phyloP scores from a whole-genome alignment of 306 rosid species.

The Ziziphus jujuba region DNA sequence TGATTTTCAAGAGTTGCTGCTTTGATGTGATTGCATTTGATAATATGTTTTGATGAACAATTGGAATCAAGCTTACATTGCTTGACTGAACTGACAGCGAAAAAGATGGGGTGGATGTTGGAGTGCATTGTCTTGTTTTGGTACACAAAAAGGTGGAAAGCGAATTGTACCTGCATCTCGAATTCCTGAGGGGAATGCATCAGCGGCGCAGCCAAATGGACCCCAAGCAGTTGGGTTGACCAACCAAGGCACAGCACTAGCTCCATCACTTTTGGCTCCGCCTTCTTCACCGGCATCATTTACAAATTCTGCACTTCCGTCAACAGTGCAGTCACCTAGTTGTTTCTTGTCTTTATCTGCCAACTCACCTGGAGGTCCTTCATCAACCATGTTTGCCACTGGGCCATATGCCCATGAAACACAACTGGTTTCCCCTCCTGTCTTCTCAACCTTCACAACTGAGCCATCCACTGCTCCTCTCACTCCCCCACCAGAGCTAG shows the following conservation, averaged over 20 bases:
- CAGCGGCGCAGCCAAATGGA: conserved; percentile 78
- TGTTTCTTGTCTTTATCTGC: conserved; percentile 83
- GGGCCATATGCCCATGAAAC: conserved; percentile 98
- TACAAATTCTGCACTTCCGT: conserved; percentile 90
- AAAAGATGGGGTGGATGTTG: conserved; percentile 99
- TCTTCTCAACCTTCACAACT: conserved; percentile 92
- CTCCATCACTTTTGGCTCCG: conserved; percentile 91
- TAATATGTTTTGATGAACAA: background rate
- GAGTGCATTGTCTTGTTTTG: conserved; percentile 89
- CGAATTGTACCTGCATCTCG: conserved; percentile 95
- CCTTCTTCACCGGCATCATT: conserved; percentile 99
- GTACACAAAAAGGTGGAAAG: conserved; percentile 87
- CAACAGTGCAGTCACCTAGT: conserved; percentile 89
- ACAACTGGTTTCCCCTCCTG: conserved; percentile 95
- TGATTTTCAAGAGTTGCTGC: background rate
- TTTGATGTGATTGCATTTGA: background rate
- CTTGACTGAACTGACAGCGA: conserved; percentile 56
- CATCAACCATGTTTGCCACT: conserved; percentile 81
- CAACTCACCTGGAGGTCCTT: conserved; percentile 99
- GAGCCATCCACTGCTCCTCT: conserved; percentile 98
- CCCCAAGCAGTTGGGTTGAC: conserved; percentile 68
- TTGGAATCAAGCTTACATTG: conserved; percentile 4
- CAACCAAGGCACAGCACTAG: conserved; percentile 72
- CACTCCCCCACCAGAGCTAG: conserved; percentile 98
- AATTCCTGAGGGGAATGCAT: conserved; percentile 65